Evolutionary conservation across 2,329 filamentous ascomycete genomes (phyloP).

Genomic region (Hypoxylon sp.): DNA sequence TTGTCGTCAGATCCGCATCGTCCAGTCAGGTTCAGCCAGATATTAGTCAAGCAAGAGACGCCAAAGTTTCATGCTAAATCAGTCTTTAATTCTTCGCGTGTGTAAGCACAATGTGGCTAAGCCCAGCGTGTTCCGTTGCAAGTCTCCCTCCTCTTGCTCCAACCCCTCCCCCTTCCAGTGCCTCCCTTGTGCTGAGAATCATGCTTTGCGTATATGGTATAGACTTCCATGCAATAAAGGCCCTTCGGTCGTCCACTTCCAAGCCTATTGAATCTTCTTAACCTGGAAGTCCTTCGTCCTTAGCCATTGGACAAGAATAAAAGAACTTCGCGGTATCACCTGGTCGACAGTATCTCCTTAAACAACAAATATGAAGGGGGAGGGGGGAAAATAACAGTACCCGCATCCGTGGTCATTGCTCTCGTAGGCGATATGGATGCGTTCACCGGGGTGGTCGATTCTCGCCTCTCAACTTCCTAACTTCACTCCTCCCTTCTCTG

Average conservation of each 20-base stretch:
- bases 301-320: background rate
- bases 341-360: background rate
- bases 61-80: conserved; percentile 5
- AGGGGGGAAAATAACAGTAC: background rate
- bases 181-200: background rate
- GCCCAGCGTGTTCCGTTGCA: background rate
- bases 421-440: background rate
- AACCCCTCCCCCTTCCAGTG: background rate
- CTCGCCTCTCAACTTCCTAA: conserved; percentile 8
- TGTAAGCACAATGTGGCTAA: conserved; percentile 8
- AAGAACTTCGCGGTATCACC: background rate
- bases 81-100: background rate
- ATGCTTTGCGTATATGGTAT: conserved; percentile 19
- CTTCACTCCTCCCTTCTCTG: background rate
- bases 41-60: conserved; percentile 9
- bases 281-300: conserved; percentile 1
- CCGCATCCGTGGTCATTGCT: background rate
- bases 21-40: background rate
- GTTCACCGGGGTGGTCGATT: conserved; percentile 6
- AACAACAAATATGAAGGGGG: conserved; percentile 2
- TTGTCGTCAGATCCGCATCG: conserved; percentile 73
- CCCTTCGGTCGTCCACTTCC: background rate
- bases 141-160: background rate
- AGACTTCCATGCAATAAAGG: background rate
- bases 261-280: background rate